Evolutionary conservation across 2,329 filamentous ascomycete species (phyloP).

Genomic region (Sclerotinia sclerotiorum): DNA sequence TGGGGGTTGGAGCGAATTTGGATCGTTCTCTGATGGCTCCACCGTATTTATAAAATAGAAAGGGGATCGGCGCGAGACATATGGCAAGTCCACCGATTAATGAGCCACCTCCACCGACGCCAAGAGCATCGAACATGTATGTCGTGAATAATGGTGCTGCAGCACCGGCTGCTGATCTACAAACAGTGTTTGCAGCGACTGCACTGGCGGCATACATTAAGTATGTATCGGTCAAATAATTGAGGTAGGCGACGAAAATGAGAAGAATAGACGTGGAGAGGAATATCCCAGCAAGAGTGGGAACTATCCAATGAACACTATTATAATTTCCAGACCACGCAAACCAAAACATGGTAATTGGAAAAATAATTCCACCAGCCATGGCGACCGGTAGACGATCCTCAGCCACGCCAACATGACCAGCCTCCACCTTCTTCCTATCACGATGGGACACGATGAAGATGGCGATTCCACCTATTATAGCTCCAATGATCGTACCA

Average conservation of each 20-base stretch:
- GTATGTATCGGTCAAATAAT: constrained; percentile 51
- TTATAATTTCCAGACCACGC: constrained; percentile 52
- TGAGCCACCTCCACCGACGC: constrained; percentile 53
- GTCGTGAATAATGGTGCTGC: constrained; percentile 61
- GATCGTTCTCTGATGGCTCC: constrained; percentile 37
- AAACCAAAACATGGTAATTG: constrained; percentile 52
- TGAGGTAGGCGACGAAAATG: constrained; percentile 56
- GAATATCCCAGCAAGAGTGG: constrained; percentile 47
- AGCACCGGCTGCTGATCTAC: constrained; percentile 63
- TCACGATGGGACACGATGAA: constrained; percentile 48
- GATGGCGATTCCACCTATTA: constrained; percentile 44
- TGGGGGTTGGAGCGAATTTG: constrained; percentile 35
- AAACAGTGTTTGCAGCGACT: constrained; percentile 62
- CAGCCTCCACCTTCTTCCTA: constrained; percentile 39
- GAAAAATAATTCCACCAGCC: constrained; percentile 53
- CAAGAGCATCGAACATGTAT: constrained; percentile 46
- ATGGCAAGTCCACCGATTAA: constrained; percentile 52
- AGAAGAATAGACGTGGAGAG: constrained; percentile 45
- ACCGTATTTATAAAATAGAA: constrained; percentile 39
- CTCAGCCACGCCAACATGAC: constrained; percentile 44
- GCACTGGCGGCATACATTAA: constrained; percentile 47
- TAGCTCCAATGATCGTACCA: constrained; percentile 54
- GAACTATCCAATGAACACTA: constrained; percentile 49
- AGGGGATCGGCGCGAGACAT: constrained; percentile 36
- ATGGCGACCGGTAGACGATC: constrained; percentile 56